A percentile compares a stretch with the other conserved stretches of the same genome.
Conservation (phyloP, 2,329 filamentous ascomycete genomes). For the Colletotrichum destructivum region DNA sequence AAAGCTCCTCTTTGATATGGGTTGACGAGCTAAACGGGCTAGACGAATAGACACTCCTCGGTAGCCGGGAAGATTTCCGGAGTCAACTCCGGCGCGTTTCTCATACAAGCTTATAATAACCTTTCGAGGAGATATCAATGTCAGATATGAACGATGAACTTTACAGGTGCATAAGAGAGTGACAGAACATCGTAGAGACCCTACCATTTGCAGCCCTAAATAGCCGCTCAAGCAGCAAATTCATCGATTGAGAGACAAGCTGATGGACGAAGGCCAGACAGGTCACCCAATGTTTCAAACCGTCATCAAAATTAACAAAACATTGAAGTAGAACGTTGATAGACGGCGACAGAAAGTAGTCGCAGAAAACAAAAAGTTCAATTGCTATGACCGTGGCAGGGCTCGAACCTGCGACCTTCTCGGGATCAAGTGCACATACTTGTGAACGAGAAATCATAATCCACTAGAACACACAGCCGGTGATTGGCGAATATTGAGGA, state of each 20-base stretch:
- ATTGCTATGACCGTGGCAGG: constrained; percentile 31
- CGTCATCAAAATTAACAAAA: neutral
- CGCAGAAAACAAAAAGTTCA: neutral
- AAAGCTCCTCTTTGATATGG: too few species aligned
- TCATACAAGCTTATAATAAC: neutral
- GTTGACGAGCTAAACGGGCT: too few species aligned
- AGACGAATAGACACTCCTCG: too few species aligned
- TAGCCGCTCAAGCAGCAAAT: too few species aligned
- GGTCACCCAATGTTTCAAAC: neutral
- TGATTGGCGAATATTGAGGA: fast-evolving
- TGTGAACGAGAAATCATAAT: constrained; percentile 39
- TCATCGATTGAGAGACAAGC: neutral
- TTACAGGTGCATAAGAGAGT: neutral
- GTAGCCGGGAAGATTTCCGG: neutral
- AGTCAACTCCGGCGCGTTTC: neutral
- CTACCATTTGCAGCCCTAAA: neutral
- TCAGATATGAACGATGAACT: neutral
- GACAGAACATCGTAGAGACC: neutral
- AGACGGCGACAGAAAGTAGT: neutral
- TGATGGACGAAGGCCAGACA: neutral
- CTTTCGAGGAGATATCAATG: neutral
- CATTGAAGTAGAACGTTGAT: neutral
- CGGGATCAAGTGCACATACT: constrained; percentile 34
- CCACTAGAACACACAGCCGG: constrained; percentile 38
- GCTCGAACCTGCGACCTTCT: constrained; percentile 38